A percentile compares a stretch with the other conserved stretches of the same genome.
phyloP scores from a whole-genome alignment of 2,329 filamentous ascomycete species.

The Sporothrix protearum region DNA sequence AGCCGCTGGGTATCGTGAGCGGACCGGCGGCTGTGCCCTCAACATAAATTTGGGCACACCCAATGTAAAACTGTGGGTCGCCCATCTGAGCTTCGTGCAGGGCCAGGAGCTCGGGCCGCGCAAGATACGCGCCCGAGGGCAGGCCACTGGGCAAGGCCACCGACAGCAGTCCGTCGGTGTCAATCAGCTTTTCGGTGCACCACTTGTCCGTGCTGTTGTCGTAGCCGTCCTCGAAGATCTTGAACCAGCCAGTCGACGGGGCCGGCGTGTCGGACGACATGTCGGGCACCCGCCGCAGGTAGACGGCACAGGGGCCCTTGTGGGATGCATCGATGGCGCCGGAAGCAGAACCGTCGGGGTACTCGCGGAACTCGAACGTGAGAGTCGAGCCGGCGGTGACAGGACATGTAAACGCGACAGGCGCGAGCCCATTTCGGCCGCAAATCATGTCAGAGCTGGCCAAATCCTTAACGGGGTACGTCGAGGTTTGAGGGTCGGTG shows the following conservation, averaged over 20 bases:
- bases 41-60: slow-evolving; percentile 69
- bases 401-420: slow-evolving; percentile 49
- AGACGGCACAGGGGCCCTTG: slow-evolving; percentile 68
- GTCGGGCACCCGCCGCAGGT: slow-evolving; percentile 65
- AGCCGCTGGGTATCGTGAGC: slow-evolving; percentile 45
- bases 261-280: slow-evolving; percentile 51
- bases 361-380: slow-evolving; percentile 64
- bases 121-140: slow-evolving; percentile 65
- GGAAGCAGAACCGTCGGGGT: slow-evolving; percentile 52
- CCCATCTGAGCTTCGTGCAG: slow-evolving; percentile 59
- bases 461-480: slow-evolving; percentile 56
- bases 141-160: slow-evolving; percentile 60
- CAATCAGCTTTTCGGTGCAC: slow-evolving; percentile 68
- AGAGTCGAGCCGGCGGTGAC: slow-evolving; percentile 52
- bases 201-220: slow-evolving; percentile 53
- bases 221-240: slow-evolving; percentile 68
- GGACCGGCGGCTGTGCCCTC: not conserved
- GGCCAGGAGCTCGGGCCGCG: slow-evolving; percentile 65
- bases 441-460: slow-evolving; percentile 65
- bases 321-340: slow-evolving; percentile 59
- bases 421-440: slow-evolving; percentile 45
- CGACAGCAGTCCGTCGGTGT: slow-evolving; percentile 60
- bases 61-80: slow-evolving; percentile 69
- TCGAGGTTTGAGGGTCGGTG: slow-evolving; percentile 49
- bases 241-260: slow-evolving; percentile 68